Evolutionary conservation across 2,329 filamentous ascomycete genomes (phyloP), one percentile per base, ranked within the genome.

Genomic region (Ophiostoma australiae): DNA sequence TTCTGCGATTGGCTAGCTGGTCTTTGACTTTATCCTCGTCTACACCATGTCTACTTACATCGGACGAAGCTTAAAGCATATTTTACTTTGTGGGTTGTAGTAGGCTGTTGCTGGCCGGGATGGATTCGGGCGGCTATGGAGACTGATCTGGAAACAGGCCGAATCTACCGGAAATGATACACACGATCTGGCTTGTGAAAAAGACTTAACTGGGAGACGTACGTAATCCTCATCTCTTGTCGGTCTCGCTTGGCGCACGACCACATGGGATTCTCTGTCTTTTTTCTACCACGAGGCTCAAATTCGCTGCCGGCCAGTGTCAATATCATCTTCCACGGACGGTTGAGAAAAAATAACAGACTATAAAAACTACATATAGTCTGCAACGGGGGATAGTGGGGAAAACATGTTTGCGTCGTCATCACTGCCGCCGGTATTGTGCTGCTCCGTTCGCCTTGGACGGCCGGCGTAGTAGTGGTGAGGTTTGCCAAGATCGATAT

Each of bases 11-110:
- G 4, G 10, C 23, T 27, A n/a, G 23, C 52, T 4, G 27, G 52
- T 58, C 13, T 23, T 15, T 58, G 52, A 58, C 52, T 58, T 58
- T 27, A 8, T 23, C 3, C n/a, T 58, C 17, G n/a, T 5, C 52
- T 23, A 3, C 52, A 58, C n/a, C 52, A 13, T 13, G n/a, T 4
- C n/a, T 5, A 23, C 17, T 11, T 27, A 63, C 58, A 63, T 35
- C 58, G 35, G 58, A 63, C 27, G 58, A 63, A 63, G 4, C 58
- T 63, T 63, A 63, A 58, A 58, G 52, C 52, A 58, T 58, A 58
- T 58, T 27, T 33, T 4, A 31, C 11, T 31, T 6, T 33, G 15
- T 13, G 23, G 58, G 58, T 63, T 33, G 27, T 11, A 5, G 27
- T 27, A 27, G 5, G 27, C 13, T 11, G 58, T 17, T 15, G 23